Percentiles rank a stretch among this genome's conserved stretches.
Conservation (phyloP, 148 eudicot genomes). For the Rhododendron williamsianum region DNA sequence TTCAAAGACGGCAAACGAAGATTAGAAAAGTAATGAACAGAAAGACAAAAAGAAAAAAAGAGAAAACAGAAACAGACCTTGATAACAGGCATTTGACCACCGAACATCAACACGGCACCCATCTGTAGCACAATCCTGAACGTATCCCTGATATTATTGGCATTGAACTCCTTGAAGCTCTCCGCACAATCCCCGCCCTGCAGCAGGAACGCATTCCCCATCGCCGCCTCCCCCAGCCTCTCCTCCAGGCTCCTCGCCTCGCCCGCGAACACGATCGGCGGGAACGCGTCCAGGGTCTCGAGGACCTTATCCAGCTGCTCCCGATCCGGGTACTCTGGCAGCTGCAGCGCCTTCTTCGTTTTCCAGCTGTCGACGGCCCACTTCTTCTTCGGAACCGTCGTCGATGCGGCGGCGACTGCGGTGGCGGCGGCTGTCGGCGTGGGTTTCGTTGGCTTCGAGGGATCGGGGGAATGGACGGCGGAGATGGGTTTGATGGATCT, state of each 20-base stretch:
- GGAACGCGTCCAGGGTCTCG: conserved; percentile 33
- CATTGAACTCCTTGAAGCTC: conserved; percentile 51
- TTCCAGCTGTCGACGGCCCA: conserved; percentile 45
- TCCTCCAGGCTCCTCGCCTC: conserved; percentile 47
- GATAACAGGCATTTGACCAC: conserved; percentile 50
- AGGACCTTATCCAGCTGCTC: conserved; percentile 34
- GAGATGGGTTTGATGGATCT: conserved; percentile 32
- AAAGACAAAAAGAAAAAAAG: not conserved
- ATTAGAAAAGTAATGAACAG: not conserved
- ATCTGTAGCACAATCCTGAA: conserved; percentile 49
- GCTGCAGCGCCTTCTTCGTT: conserved; percentile 38
- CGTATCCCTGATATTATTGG: conserved; percentile 45
- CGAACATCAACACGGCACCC: conserved; percentile 50
- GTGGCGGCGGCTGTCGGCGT: conserved; percentile 16
- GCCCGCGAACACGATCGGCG: conserved; percentile 49
- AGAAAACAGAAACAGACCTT: conserved; percentile 22
- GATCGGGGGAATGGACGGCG: conserved; percentile 39
- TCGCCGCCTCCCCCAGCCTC: conserved; percentile 39
- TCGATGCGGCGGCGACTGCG: not conserved
- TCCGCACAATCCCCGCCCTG: conserved; percentile 58
- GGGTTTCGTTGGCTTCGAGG: conserved; percentile 6
- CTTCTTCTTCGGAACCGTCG: conserved; percentile 6
- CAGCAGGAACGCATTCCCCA: conserved; percentile 44
- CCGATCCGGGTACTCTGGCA: conserved; percentile 41
- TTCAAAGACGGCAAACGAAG: not conserved